Base-by-base conservation (phyloP, 2,329 filamentous ascomycete species). In the Fusarium graminum region DNA sequence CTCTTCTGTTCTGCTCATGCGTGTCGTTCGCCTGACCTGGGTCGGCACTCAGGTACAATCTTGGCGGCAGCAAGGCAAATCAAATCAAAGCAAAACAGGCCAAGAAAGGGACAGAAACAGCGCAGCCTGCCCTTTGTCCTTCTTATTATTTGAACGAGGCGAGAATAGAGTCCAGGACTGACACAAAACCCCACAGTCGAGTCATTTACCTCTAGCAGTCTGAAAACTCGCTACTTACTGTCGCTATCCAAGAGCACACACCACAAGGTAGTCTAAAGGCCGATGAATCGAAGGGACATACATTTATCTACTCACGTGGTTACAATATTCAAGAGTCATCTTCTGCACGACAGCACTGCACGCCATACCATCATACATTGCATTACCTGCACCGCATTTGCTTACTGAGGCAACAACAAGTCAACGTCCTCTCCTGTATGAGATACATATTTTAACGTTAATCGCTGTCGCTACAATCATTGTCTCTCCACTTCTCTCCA, bases 21-120 rank as follows among this genome's bases (percentile, higher is more conserved):
- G 65, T 45, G 38, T 56, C 43, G 50, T 43, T 47, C 61, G 52
- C 63, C 64, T 71, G 68, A 71, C 64, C 59, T 67, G 59, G 36
- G 25, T n/a, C 11, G 39, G 39, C 13, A 41, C 41, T 43, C 19
- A 39, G 32, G 22, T 19, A 55, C 41, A 19, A 57, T 42, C 58
- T 63, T 63, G 58, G 51, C 58, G 30, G 52, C 30, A 42, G 39
- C 14, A 51, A 28, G 47, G 34, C 36, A 56, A 40, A 34, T 30
- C 22, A 52, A 29, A 22, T 29, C 40, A 22, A 52, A 32, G 26
- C 16, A 56, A 19, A 36, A 19, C 22, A 56, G 28, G 41, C 16
- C 14, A 9, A 28, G 11, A 44, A 25, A 44, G 22, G 40, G 16
- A 39, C 36, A 51, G 17, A 63, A 62, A 63, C 59, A 64, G 34